Percentiles rank a stretch among this genome's conserved stretches.
Evolutionary conservation across 768 basidiomycete genomes (phyloP).

Genomic region (Xerocomellus amylosporus): DNA sequence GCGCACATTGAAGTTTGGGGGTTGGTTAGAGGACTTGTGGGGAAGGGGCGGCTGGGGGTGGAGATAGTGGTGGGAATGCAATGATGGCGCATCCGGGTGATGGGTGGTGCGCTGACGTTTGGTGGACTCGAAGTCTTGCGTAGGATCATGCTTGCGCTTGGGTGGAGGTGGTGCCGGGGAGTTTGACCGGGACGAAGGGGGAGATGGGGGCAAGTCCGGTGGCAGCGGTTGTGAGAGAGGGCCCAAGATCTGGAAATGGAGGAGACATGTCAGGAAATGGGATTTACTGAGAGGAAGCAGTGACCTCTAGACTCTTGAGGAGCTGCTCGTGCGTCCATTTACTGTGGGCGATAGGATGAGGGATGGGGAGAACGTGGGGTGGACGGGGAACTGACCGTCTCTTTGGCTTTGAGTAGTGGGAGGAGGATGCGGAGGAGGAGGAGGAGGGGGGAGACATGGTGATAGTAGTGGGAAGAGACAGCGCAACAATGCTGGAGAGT

Average conservation of each 20-base stretch:
- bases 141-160: conserved; percentile 40
- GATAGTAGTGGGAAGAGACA: conserved; percentile 40
- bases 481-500: conserved; percentile 43
- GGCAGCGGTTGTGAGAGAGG: conserved; percentile 40
- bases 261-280: conserved; percentile 18
- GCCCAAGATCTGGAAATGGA: conserved; percentile 38
- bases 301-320: conserved; percentile 41
- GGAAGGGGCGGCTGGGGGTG: conserved; percentile 24
- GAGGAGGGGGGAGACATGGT: conserved; percentile 33
- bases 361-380: conserved; percentile 14
- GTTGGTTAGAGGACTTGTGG: conserved; percentile 23
- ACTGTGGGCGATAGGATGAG: conserved; percentile 28
- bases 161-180: conserved; percentile 36
- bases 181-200: conserved; percentile 42
- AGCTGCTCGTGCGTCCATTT: conserved; percentile 39
- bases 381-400: conserved; percentile 31
- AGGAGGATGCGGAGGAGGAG: conserved; percentile 23
- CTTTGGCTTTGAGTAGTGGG: conserved; percentile 25
- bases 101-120: conserved; percentile 33
- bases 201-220: conserved; percentile 44
- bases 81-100: conserved; percentile 25
- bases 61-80: conserved; percentile 30
- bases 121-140: conserved; percentile 25
- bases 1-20: conserved; percentile 28
- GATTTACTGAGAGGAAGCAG: neutral